A percentile compares a stretch with the other conserved stretches of the same genome.
Conservation (phyloP, 1,139 yeast species). For the Hyphopichia buzzinii region DNA sequence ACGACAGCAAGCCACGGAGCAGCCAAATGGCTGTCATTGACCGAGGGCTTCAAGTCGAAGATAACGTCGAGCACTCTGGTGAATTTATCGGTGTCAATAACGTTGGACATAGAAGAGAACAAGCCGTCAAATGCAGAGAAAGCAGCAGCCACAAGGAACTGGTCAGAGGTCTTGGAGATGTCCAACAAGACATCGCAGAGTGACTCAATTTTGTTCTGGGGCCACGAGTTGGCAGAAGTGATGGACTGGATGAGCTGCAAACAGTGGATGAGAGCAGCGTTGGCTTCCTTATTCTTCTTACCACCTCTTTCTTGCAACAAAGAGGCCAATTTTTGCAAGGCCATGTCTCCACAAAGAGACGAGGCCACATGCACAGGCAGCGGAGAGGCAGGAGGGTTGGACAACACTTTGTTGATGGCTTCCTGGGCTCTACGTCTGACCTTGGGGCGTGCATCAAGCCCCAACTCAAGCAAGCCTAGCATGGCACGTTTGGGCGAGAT, state of each 20-base stretch:
- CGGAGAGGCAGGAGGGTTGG: conserved; percentile 81
- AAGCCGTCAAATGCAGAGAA: conserved; percentile 85
- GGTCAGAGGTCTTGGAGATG: conserved; percentile 80
- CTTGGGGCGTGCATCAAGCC: conserved; percentile 89
- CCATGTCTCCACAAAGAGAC: conserved; percentile 62
- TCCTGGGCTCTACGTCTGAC: conserved; percentile 95
- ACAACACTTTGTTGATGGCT: conserved; percentile 62
- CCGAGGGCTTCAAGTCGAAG: conserved; percentile 76
- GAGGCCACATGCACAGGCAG: conserved; percentile 76
- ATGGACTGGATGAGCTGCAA: conserved; percentile 72
- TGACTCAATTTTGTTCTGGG: conserved; percentile 61
- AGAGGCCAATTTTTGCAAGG: conserved; percentile 54
- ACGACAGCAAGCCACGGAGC: conserved; percentile 96
- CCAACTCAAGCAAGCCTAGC: conserved; percentile 73
- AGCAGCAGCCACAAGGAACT: conserved; percentile 74
- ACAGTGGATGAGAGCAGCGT: conserved; percentile 67
- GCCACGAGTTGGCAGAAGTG: conserved; percentile 80
- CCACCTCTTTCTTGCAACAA: conserved; percentile 32
- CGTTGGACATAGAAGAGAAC: conserved; percentile 71
- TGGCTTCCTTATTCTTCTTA: conserved; percentile 45
- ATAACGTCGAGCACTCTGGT: conserved; percentile 65
- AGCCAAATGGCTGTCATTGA: conserved; percentile 79
- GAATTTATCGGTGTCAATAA: conserved; percentile 62
- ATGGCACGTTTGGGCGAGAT: conserved; percentile 82
- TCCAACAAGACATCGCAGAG: conserved; percentile 76